These are phyloP conservation scores for Sporothrix brunneoviolacea DNA, from an alignment of 2,329 filamentous ascomycete species.

Conservation along the genomic window DNA sequence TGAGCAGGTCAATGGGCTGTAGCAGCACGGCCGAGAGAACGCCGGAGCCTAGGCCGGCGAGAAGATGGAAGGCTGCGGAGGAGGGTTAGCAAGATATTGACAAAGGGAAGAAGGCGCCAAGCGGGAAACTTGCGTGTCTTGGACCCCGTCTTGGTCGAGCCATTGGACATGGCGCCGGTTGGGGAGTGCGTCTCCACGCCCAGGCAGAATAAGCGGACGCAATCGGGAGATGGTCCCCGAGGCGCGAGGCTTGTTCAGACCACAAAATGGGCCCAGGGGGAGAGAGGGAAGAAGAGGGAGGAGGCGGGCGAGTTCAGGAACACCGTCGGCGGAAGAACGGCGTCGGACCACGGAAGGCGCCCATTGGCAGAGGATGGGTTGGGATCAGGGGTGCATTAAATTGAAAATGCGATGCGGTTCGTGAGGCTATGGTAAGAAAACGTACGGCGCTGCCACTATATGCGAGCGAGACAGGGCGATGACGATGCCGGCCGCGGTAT, in stretches of 20 bases:
- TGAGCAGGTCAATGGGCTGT: slow-evolving; percentile 91
- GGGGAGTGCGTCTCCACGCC: not conserved
- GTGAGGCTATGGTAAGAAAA: not conserved
- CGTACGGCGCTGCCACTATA: not conserved
- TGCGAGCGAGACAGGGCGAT: too few species aligned
- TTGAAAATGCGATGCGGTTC: not conserved
- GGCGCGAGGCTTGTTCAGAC: too few species aligned
- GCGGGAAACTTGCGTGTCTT: slow-evolving; percentile 27
- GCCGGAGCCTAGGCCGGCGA: slow-evolving; percentile 81
- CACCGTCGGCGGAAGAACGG: slow-evolving; percentile 11
- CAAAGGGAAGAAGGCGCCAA: not conserved
- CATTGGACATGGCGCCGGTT: slow-evolving; percentile 28
- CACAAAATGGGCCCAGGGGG: not conserved
- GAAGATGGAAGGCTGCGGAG: slow-evolving; percentile 68
- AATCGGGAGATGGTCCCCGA: not conserved
- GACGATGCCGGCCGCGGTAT: too few species aligned
- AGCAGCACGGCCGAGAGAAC: slow-evolving; percentile 82
- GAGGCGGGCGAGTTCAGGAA: not conserved
- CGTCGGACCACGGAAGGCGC: not conserved
- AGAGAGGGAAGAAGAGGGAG: not conserved
- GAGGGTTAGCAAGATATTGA: slow-evolving; percentile 13
- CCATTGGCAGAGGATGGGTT: slow-evolving; percentile 5
- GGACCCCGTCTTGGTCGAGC: slow-evolving; percentile 25
- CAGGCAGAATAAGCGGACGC: not conserved
- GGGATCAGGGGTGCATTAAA: not conserved